phyloP scores from a whole-genome alignment of 306 rosid species.

The Clitoria ternatea region DNA sequence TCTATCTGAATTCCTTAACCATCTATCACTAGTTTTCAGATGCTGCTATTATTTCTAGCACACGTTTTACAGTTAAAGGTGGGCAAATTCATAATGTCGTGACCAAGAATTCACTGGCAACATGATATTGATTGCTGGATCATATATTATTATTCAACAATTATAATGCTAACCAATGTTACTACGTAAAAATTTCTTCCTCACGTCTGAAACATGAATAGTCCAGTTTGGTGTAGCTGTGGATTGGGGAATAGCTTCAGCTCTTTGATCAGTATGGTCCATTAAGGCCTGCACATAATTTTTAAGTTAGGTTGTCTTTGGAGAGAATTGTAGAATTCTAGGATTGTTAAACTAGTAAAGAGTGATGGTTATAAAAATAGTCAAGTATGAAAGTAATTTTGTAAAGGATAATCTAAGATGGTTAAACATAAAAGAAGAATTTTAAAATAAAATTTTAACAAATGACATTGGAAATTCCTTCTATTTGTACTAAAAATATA shows the following conservation, averaged over 20 bases:
- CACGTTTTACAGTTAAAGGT: neutral
- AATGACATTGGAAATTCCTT: no score
- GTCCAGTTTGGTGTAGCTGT: conserved; percentile 41
- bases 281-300: conserved; percentile 34
- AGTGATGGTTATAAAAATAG: no score
- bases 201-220: conserved; percentile 57
- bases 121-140: neutral
- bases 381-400: no score
- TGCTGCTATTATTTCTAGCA: neutral
- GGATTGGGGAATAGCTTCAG: conserved; percentile 39
- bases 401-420: no score
- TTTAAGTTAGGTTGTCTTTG: no score
- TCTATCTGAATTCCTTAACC: neutral
- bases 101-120: conserved; percentile 3
- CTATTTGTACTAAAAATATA: no score
- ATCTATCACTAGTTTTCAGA: neutral
- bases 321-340: no score
- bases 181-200: conserved; percentile 12
- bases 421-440: no score
- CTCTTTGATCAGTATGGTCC: conserved; percentile 34
- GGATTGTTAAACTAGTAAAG: no score
- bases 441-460: no score
- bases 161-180: conserved; percentile 13
- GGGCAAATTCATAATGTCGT: neutral
- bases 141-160: conserved; percentile 10